Evolutionary conservation across 768 basidiomycete genomes (phyloP), one percentile per base, ranked within the genome.

Genomic region (Lyophyllum semitale): DNA sequence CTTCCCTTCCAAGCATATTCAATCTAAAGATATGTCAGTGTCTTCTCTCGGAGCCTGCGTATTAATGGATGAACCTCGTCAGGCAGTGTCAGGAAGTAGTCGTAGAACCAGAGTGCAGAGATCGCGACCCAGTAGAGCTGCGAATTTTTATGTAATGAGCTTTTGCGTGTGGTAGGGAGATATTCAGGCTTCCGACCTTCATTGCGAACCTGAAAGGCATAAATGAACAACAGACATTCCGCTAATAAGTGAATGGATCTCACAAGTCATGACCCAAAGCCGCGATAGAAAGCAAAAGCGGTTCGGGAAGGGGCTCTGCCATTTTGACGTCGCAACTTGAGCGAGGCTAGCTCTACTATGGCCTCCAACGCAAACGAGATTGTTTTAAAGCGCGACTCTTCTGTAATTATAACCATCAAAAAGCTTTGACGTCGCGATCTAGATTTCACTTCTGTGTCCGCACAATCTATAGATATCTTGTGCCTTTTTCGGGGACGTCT

Each of bases 41-140:
- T 33, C 12, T 25, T 37, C 25, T 32, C 23, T 37, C 8, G 4
- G 11, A 30, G 29, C 29, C 5, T 6, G 29, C 6, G 5, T 6
- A 20, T 20, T 2, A 4, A 18, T 22, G 40, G 18, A 20, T 18
- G 8, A 41, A 63, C 57, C 52, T 63, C 62, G n/a, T 59, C 59
- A 2, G 29, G 38, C 18, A 63, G 26, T 1, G 62, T 63, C 1
- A 60, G 32, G 23, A 58, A 44, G 42, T 63, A 63, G 13, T 63
- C 62, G 38, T 59, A 60, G 9, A 54, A 2, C 62, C 62, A 63
- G 12, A 63, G 17, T 2, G 59, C 44, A 2, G 59, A 60, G 15
- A 53, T 43, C 9, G 62, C 50, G 3, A 59, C 52, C 54, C 54
- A 62, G 37, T 62, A 62, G 2, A 60, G 25, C 59, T 54, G 23